Evolutionary conservation across 2,329 filamentous ascomycete species (phyloP).

Genomic region (Zasmidium citrigriseum): DNA sequence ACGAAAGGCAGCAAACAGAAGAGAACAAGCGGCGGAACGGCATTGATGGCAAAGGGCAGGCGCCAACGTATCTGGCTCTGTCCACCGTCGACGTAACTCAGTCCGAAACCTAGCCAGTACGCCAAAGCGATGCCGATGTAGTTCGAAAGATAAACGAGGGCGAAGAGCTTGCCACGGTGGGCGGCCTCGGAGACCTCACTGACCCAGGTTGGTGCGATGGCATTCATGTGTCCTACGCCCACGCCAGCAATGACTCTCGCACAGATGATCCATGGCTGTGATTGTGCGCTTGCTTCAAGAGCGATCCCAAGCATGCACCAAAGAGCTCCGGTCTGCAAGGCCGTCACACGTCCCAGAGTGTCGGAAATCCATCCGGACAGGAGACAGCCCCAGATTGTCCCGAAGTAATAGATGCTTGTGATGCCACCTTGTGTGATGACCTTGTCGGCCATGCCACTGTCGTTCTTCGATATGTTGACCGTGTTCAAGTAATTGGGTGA

Average conservation of each 20-base stretch:
- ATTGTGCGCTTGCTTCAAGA: neutral
- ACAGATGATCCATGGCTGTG: neutral
- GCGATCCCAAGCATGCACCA: constrained; percentile 1
- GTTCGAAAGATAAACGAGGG: constrained; percentile 30
- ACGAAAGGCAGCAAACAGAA: constrained; percentile 18
- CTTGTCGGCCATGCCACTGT: constrained; percentile 17
- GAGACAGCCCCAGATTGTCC: neutral
- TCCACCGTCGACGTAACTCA: constrained; percentile 23
- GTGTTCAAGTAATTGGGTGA: constrained; percentile 42
- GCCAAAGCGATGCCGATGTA: constrained; percentile 34
- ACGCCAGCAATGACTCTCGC: neutral
- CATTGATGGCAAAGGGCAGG: constrained; percentile 40
- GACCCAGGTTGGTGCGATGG: constrained; percentile 52
- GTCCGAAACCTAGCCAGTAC: constrained; percentile 29
- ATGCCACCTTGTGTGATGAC: constrained; percentile 53
- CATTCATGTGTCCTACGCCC: constrained; percentile 38
- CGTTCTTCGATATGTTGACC: constrained; percentile 49
- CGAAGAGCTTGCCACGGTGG: constrained; percentile 49
- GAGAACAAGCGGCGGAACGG: constrained; percentile 46
- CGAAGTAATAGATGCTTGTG: constrained; percentile 39
- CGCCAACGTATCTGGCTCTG: constrained; percentile 29
- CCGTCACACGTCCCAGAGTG: neutral
- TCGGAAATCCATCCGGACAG: constrained; percentile 1
- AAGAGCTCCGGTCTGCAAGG: neutral
- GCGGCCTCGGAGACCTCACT: constrained; percentile 51